Evolutionary conservation across 805 yeast species (phyloP), one percentile per base, ranked within the genome.

Genomic region (Saccharomycopsis amapae): DNA sequence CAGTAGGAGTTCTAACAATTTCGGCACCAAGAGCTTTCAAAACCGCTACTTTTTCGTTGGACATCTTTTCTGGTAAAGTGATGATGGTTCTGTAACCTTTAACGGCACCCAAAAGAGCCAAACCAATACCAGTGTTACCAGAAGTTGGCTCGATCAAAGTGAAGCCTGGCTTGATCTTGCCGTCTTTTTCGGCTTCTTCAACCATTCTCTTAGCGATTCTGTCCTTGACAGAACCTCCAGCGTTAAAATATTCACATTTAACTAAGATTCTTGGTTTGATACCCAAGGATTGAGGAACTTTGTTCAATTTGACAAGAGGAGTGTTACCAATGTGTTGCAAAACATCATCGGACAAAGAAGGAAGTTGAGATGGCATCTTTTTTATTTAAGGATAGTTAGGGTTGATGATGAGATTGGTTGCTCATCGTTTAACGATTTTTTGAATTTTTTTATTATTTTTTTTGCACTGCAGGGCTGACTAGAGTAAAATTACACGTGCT

Each of bases 161-260:
- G 59, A 78, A 74, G 3, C 90, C 90, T n/a, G 94, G 94, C 63
- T 80, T 83, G 58, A 85, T 82, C 53, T 76, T 65, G 42, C 95
- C 95, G 13, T 71, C 66, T 53, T 73, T 74, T 63, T 85, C 95
- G 24, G 95, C 95, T 60, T 84, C 83, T 57, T 82, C 83, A 25
- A 85, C 81, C 95, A 85, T 85, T 60, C 85, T 72, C 58, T 81
- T 75, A 54, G 95, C 94, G 57, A 85, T 85, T 64, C 95, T 78
- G 61, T 85, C 95, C 66, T 85, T 85, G 62, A 85, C 86, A 38
- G 93, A 82, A 22, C 95, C 95, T 52, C 95, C 95, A 53, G 93
- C 85, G 61, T 85, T 85, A 75, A 85, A 85, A 46, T 78, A 71
- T 61, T 85, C 95, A 41, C 81, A 78, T 62, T 85, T 85, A 56